These are phyloP conservation scores for Cephalotrichum gorgonifer DNA, from an alignment of 2,329 filamentous ascomycete species.

Conservation along the genomic window DNA sequence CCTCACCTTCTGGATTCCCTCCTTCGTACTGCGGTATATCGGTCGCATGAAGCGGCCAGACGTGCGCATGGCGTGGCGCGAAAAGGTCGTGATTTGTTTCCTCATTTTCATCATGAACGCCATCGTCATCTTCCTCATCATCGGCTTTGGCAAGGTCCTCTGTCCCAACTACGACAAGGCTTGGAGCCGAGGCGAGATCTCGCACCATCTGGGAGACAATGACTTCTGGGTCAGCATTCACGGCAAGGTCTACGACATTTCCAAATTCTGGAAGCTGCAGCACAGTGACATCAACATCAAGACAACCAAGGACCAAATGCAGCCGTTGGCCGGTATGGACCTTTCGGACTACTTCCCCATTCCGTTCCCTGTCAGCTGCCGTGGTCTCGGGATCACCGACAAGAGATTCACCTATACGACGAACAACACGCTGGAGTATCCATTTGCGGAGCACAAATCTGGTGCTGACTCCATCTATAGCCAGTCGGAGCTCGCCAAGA, in stretches of 20 bases:
- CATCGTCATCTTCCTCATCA: constrained; percentile 81
- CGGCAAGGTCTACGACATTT: constrained; percentile 85
- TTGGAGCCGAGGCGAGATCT: constrained; percentile 64
- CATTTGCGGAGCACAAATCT: constrained; percentile 57
- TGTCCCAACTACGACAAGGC: constrained; percentile 90
- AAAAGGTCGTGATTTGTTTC: constrained; percentile 77
- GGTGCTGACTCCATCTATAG: constrained; percentile 49
- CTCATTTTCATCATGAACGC: constrained; percentile 76
- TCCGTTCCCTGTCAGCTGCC: constrained; percentile 66
- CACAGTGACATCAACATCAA: constrained; percentile 66
- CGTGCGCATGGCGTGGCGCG: constrained; percentile 93
- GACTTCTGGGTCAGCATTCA: constrained; percentile 84
- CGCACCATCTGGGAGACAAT: constrained; percentile 55
- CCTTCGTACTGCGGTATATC: constrained; percentile 64
- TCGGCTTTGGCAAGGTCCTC: constrained; percentile 71
- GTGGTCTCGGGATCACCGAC: constrained; percentile 54
- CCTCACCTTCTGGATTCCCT: constrained; percentile 90
- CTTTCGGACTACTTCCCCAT: constrained; percentile 79
- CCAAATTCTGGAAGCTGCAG: constrained; percentile 74
- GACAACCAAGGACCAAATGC: constrained; percentile 56
- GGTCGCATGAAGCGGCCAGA: constrained; percentile 97
- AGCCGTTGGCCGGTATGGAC: constrained; percentile 65
- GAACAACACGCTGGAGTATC: constrained; percentile 52
- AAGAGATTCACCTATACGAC: constrained; percentile 40
- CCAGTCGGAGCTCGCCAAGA: constrained; percentile 45